Evolutionary conservation across 306 rosid genomes (phyloP), one percentile per base, ranked within the genome.

Genomic region (Gleditsia sinensis): DNA sequence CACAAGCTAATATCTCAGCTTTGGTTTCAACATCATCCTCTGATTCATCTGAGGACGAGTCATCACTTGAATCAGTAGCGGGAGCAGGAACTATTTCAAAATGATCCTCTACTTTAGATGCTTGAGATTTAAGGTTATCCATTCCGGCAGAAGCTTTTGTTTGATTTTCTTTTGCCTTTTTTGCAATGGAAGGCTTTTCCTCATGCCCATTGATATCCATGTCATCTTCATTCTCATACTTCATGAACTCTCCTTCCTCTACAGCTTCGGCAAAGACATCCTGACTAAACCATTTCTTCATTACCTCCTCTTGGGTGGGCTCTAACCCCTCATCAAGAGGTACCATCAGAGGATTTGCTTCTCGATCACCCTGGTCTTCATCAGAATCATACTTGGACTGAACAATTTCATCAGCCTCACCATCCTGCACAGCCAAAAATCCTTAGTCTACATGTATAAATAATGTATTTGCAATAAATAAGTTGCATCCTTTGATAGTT

Each of bases 51-150:
- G 91, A 86, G 9, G 96, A 88, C 46, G 90, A 90, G 76, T 86
- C 90, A 55, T 86, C 92, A 69, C 94, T 87, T 61, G 97, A 92
- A 83, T 92, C 99, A 30, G 97, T 88, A 43, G 48, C 92, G 0
- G 93, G 91, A 25, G 90, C 93, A 25, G 96, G 97, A 65, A 94
- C 97, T 49, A 94, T 61, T 85, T 94, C 96, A 74, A 86, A 88
- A 83, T 84, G 93, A 0, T 76, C 85, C 2, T 75, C 80, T 59
- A 28, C 80, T 74, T 88, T 83, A 1, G 85, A 83, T 64, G 83
- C 66, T 72, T 80, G 71, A 27, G 65, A 49, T 65, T 72, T 61
- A 65, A 80, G 53, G 28, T 0, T 69, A 57, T 53, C 79, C 20
- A 70, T 43, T 53, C 57, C 25, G 5, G 30, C 75, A 80, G 70